A percentile compares a stretch with the other conserved stretches of the same genome.
Evolutionary conservation across 2,329 filamentous ascomycete genomes (phyloP).

Genomic region (Aspergillus clavatus): DNA sequence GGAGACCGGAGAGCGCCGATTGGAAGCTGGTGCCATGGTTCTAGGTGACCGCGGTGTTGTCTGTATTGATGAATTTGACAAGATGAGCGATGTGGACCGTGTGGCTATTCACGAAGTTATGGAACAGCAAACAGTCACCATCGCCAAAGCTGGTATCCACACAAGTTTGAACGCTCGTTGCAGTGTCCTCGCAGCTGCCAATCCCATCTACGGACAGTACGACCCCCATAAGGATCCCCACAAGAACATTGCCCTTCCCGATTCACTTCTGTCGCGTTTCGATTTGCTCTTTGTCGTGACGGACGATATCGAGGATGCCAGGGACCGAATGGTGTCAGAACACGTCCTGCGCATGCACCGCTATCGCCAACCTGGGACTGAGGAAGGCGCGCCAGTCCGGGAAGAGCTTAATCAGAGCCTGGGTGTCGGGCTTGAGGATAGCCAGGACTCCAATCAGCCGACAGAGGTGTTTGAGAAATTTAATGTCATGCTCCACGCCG

Average conservation of each 20-base stretch:
- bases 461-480: slow-evolving; percentile 95
- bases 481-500: slow-evolving; percentile 91
- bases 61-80: slow-evolving; percentile 99
- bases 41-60: slow-evolving; percentile 94
- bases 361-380: slow-evolving; percentile 85
- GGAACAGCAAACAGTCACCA: slow-evolving; percentile 99
- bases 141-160: slow-evolving; percentile 97
- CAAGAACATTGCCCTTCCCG: slow-evolving; percentile 94
- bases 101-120: slow-evolving; percentile 99
- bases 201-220: slow-evolving; percentile 97
- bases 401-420: slow-evolving; percentile 81
- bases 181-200: slow-evolving; percentile 92
- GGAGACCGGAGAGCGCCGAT: slow-evolving; percentile 87
- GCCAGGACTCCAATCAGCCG: slow-evolving; percentile 64
- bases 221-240: slow-evolving; percentile 98
- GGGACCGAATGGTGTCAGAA: slow-evolving; percentile 87
- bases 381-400: slow-evolving; percentile 90
- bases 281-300: slow-evolving; percentile 97
- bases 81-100: slow-evolving; percentile 97
- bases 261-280: slow-evolving; percentile 95
- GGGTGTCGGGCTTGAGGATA: slow-evolving; percentile 76
- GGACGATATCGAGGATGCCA: slow-evolving; percentile 92
- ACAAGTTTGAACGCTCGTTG: slow-evolving; percentile 95
- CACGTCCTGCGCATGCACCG: slow-evolving; percentile 96
- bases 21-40: slow-evolving; percentile 98